Base-by-base conservation (phyloP, 2,329 filamentous ascomycete species). In the Mycosphaerelloides madeirae region DNA sequence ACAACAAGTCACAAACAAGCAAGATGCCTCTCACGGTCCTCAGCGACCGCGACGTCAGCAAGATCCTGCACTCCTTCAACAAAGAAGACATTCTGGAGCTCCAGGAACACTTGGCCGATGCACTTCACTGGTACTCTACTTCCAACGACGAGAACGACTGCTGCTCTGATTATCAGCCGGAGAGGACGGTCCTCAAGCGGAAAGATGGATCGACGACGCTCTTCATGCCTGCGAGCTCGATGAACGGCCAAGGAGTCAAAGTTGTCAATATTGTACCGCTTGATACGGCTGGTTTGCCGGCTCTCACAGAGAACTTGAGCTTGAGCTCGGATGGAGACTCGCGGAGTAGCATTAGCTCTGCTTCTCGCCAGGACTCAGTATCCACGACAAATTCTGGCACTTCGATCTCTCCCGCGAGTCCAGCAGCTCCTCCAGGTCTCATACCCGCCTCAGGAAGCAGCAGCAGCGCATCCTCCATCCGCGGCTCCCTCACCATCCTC, bases 141-240 rank as follows among this genome's bases (percentile, higher is more conserved):
- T 75, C 77, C 3, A 76, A 73, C 18, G 79, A 83, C 43, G 65
- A 60, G 3, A 72, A 73, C 54, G 75, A 75, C 29, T 82, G 77
- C 54, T 77, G 74, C 42, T 75, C 78, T 2, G 70, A 72, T 8
- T 81, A 78, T 49, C 82, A 85, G 49, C 81, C 81, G 1, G 73
- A 76, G 44, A 72, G 80, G 31, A 83, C 79, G 1, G 70, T 75
- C 2, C 73, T 85, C 41, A 78, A 77, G 41, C 75, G 78, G 11
- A 75, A 74, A 40, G 75, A 81, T 71, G 80, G 80, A 3, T 73
- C 75, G 25, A 80, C 77, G 1, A 83, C 79, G 3, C 67, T 85
- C 8, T 83, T 84, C 65, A 83, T 84, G 79, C 82, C 83, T 2
- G 80, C 80, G 11, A 80, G 73, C 31, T 79, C 77, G 12, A 74